Conservation (phyloP, 805 yeast genomes). For the Scheffersomyces ergatensis region DNA sequence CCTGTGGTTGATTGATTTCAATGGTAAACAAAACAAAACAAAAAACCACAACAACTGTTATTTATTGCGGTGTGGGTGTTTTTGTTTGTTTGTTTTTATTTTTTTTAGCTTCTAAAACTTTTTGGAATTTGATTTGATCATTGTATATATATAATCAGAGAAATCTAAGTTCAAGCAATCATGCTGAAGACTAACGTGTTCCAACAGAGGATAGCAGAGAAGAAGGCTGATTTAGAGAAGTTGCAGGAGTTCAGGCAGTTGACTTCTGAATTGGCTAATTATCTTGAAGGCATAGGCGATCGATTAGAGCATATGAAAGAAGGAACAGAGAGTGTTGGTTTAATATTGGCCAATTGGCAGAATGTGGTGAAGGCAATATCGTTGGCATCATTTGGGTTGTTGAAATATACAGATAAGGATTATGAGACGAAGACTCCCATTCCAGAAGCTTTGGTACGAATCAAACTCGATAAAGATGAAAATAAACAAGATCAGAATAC, state of each 20-base stretch:
- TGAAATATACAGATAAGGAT: slow-evolving; percentile 42
- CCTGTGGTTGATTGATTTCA: neutral
- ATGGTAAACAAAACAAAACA: slow-evolving; percentile 3
- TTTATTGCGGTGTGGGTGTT: neutral
- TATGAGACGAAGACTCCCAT: slow-evolving; percentile 45
- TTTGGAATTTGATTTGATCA: neutral
- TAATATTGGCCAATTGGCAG: slow-evolving; percentile 64
- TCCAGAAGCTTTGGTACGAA: slow-evolving; percentile 66
- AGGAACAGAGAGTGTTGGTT: slow-evolving; percentile 60
- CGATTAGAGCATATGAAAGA: slow-evolving; percentile 48
- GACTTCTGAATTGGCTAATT: slow-evolving; percentile 43
- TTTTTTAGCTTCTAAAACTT: neutral
- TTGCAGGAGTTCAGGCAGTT: slow-evolving; percentile 46
- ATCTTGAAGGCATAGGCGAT: slow-evolving; percentile 47
- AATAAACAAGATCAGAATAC: slow-evolving; percentile 10
- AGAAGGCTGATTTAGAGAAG: slow-evolving; percentile 49
- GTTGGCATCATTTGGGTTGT: slow-evolving; percentile 54
- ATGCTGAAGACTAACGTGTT: slow-evolving; percentile 7
- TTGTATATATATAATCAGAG: neutral
- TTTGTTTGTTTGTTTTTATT: neutral
- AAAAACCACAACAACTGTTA: neutral
- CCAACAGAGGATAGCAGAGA: slow-evolving; percentile 38
- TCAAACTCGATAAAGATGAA: slow-evolving; percentile 46
- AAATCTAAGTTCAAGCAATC: too few species aligned
- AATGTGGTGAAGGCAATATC: slow-evolving; percentile 59